A percentile compares a stretch with the other conserved stretches of the same genome.
These are phyloP conservation scores for Glycine soja DNA, from an alignment of 306 rosid genomes.

Conservation along the genomic window DNA sequence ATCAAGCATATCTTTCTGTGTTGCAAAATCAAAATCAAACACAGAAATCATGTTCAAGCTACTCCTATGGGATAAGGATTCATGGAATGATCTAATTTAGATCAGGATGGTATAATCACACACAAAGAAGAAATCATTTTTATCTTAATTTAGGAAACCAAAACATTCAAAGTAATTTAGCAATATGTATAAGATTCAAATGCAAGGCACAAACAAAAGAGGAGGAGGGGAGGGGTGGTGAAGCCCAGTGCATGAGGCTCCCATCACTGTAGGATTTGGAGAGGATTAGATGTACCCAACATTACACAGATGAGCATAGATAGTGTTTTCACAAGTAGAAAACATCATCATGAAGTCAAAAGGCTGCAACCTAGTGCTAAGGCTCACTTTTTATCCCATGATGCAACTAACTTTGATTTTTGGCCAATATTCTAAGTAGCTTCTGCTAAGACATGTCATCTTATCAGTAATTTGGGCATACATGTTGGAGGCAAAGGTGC, in stretches of 20 bases:
- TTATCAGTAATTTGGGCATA: background rate
- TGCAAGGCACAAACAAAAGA: background rate
- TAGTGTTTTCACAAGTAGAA: no score
- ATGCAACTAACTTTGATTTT: background rate
- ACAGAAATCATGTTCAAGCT: background rate
- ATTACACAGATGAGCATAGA: no score
- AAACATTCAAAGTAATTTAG: background rate
- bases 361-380: background rate
- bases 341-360: no score
- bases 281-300: no score
- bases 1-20: background rate
- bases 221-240: no score
- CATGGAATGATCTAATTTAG: background rate
- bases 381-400: background rate
- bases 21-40: constrained; percentile 38
- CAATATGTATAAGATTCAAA: background rate
- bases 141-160: background rate
- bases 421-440: background rate
- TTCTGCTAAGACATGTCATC: background rate
- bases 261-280: no score
- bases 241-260: no score
- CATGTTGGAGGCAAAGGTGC: constrained; percentile 14
- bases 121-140: background rate
- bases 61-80: background rate
- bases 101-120: background rate